These are phyloP conservation scores for Yamagishiella unicocca DNA, from an alignment of 139 green algal species.

Conservation along the genomic window DNA sequence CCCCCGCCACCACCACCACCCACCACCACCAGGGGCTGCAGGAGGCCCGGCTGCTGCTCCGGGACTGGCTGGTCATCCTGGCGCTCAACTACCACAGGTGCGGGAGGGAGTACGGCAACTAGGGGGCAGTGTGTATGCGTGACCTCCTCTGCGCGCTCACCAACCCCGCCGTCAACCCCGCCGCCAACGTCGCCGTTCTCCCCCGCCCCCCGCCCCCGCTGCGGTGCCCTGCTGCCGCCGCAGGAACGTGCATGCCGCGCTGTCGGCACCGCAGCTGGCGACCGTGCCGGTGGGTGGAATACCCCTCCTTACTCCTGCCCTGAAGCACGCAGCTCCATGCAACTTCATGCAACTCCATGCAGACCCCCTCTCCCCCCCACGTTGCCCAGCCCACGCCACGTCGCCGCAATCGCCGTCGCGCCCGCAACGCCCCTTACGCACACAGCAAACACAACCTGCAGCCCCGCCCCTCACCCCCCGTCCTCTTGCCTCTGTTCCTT, in stretches of 20 bases:
- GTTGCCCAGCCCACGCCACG: no score
- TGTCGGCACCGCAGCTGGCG: constrained; percentile 43
- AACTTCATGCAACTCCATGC: no score
- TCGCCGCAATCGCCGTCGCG: no score
- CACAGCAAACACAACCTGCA: background rate
- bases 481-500: background rate
- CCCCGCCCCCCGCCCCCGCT: background rate
- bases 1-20: background rate
- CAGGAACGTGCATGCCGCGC: constrained; percentile 51
- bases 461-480: background rate
- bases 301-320: background rate
- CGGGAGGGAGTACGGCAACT: background rate
- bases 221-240: no score
- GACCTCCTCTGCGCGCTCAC: no score
- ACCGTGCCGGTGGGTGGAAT: constrained; percentile 46
- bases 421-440: no score
- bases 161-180: no score
- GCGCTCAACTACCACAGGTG: constrained; percentile 76
- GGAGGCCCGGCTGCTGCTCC: constrained; percentile 82
- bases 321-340: no score
- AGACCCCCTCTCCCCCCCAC: no score
- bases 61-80: constrained; percentile 92
- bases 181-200: background rate
- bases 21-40: constrained; percentile 58
- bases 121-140: no score